Base-by-base conservation (phyloP, 2,329 filamentous ascomycete genomes). In the Fusarium tupiense region DNA sequence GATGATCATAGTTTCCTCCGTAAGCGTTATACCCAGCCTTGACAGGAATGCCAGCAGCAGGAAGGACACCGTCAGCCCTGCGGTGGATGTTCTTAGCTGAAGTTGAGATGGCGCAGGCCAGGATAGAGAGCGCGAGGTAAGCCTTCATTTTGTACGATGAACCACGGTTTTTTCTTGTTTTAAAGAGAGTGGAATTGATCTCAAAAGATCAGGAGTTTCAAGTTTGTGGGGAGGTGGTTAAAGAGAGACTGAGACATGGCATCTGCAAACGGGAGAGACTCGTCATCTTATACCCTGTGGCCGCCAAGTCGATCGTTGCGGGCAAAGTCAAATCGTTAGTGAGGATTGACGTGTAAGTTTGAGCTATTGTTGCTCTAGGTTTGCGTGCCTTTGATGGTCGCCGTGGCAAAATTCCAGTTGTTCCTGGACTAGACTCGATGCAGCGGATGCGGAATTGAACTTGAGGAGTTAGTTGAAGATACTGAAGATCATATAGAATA, bases 391-490 rank as follows among this genome's bases (percentile, higher is more conserved):
- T 57, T 24, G 38, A 6, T 43, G 33, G 57, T 22, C 35, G 33
- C 7, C n/a, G 68, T 64, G 69, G 63, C 68, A 54, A 68, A 63
- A 72, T 72, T 72, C 68, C 69, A 72, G 68, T 69, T 44, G 69
- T 71, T 67, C 67, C 67, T 71, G 61, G 31, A 54, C 69, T 71
- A 71, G 31, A 37, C 62, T 71, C 12, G 54, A 71, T 62, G 69
- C 69, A 71, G 61, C 61, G 41, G 61, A 31, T 20, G 14, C 43
- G 35, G 35, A 26, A 47, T 56, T 52, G 29, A 2, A 31, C 46
- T 19, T 16, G 8, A 31, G 8, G 16, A 2, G 17, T 2, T 4
- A 14, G 11, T 8, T n/a, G 7, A 41, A 24, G 43, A n/a, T 3
- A 8, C 8, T 22, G 5, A 24, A 3, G 0, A 0, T 40, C 9